Evolutionary conservation across 2,329 filamentous ascomycete genomes (phyloP), one percentile per base, ranked within the genome.

Genomic region (Saccharata proteae): DNA sequence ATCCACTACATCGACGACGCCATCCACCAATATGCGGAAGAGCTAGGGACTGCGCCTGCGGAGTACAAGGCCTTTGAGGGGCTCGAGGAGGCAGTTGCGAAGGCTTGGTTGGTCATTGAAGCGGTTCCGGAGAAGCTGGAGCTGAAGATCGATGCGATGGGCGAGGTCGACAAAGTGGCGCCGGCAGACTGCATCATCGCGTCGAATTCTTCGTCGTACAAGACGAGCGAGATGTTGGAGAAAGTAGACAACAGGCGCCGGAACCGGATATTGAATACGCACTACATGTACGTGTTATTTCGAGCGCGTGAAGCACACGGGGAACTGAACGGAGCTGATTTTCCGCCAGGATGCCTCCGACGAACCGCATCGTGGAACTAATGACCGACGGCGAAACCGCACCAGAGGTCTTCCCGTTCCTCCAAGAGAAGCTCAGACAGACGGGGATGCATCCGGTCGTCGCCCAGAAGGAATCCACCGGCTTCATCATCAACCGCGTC

Each of bases 261-360:
- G 35, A 29, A 26, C 3, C 49, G 61, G 0, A 48, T 67, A 2
- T 43, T 67, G 21, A 71, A 71, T 38, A 64, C 61, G 36, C 67
- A 72, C 33, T 71, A 58, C 41, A 60, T 59, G 34, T n/a, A n/a
- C n/a, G n/a, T n/a, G n/a, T n/a, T n/a, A 68, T 68, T 63, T 65
- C 64, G 11, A 41, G 42, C 0, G 29, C 31, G 4, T 22, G 20
- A 8, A 8, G 8, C 8, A n/a, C n/a, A n/a, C n/a, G n/a, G 8
- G n/a, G 8, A 0, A 62, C 63, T 0, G 40, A 43, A 4, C 12
- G 30, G 27, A 6, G 24, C 18, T 29, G 19, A 31, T 4, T 15
- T 26, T 57, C 54, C 29, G n/a, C n/a, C n/a, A n/a, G n/a, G n/a
- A 64, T 64, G 60, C 64, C 58, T 1, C 64, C 59, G 0, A 43